Evolutionary conservation across 176 grass and related monocot genomes (phyloP).

Genomic region (Zea mays): Zm-B73-REFERENCE-NAM-5.0 NC_050102.1:5259501-5260000

Average conservation of each 20-base stretch:
- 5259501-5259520: background rate
- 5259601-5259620: background rate
- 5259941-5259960: background rate
- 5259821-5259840: background rate
- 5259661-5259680: background rate
- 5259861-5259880: background rate
- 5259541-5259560: background rate
- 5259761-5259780: background rate
- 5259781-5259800: background rate
- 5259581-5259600: background rate
- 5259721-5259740: conserved; percentile 26
- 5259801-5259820: background rate
- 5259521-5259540: background rate
- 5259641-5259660: background rate
- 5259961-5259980: background rate
- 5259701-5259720: conserved; percentile 39
- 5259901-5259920: conserved; percentile 30
- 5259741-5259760: background rate
- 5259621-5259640: background rate
- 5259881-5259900: background rate
- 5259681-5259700: background rate
- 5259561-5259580: background rate
- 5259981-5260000: background rate
- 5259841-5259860: background rate
- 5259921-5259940: conserved; percentile 32